Base-by-base conservation (phyloP, 306 rosid species). In the Ormosia semicastrata region DNA sequence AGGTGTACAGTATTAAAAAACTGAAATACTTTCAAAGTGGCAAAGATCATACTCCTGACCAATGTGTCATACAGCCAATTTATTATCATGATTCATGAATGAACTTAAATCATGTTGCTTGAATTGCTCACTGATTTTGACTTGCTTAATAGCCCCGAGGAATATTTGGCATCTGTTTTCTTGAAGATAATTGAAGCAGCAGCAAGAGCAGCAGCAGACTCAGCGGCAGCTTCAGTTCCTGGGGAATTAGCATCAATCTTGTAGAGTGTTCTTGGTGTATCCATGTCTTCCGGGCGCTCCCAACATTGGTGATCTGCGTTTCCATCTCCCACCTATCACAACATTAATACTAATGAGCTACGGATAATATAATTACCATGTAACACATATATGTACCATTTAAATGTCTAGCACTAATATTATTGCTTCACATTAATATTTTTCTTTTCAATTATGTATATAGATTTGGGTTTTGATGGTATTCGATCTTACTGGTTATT, bases 201-300 rank as follows among this genome's bases (percentile, higher is more conserved):
- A 34, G 97, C 76, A 32, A 94, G 96, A 60, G 97, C 98, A n/a
- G 94, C 96, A 15, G 98, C 89, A n/a, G 90, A 87, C 8, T 94
- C 98, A 12, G 97, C 97, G 0, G 95, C 95, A 32, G 79, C 95
- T 82, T 95, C 99, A 32, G 90, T 81, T 60, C 99, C 97, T 0
- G 98, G 99, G 59, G 98, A 90, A 37, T 50, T 49, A 8, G 89
- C 74, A 76, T 90, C 91, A 82, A 91, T 89, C 85, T 91, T 95
- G 84, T 83, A 88, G 3, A 90, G 84, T 13, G 89, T 85, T 71
- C 97, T 87, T 1, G 93, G 66, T 30, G 98, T 90, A 72, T 95
- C 98, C 98, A 95, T 95, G 82, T 93, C 98, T 79, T 95, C 98
- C 0, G 97, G 97, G 6, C 97, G 90, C 93, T 95, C 97, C 98